A percentile compares a stretch with the other conserved stretches of the same genome.
These are phyloP conservation scores for Bipolaris victoriae DNA, from an alignment of 2,329 filamentous ascomycete genomes.

Conservation along the genomic window DNA sequence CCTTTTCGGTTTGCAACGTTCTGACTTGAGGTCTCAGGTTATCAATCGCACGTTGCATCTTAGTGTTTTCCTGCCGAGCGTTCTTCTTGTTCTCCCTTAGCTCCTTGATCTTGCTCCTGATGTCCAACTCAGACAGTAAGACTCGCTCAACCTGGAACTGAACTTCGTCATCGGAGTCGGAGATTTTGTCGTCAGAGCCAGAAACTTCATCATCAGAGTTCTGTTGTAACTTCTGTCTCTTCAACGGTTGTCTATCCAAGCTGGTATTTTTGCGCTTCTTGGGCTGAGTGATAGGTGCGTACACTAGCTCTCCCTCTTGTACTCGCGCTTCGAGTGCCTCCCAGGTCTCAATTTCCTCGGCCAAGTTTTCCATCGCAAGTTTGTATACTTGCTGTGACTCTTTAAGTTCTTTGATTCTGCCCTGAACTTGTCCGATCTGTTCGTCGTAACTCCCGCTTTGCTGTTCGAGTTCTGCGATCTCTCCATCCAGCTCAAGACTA, in stretches of 20 bases:
- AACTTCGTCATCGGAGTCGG: constrained; percentile 30
- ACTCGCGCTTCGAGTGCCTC: constrained; percentile 49
- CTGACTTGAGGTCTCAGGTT: constrained; percentile 37
- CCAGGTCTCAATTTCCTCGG: constrained; percentile 56
- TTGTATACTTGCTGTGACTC: constrained; percentile 46
- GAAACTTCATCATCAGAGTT: not conserved
- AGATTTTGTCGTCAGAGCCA: constrained; percentile 30
- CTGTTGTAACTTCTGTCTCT: no score
- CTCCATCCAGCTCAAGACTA: constrained; percentile 46
- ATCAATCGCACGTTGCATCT: constrained; percentile 41
- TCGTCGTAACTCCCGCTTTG: constrained; percentile 24
- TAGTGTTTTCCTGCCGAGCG: constrained; percentile 39
- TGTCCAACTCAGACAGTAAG: constrained; percentile 51
- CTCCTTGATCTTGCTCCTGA: constrained; percentile 54
- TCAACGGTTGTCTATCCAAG: not conserved
- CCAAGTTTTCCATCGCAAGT: constrained; percentile 44
- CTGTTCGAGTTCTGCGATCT: constrained; percentile 38
- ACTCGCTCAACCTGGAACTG: constrained; percentile 27
- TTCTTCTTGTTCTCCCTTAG: constrained; percentile 53
- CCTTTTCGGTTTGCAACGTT: constrained; percentile 37
- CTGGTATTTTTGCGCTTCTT: constrained; percentile 53
- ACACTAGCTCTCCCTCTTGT: constrained; percentile 53
- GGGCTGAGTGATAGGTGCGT: constrained; percentile 38
- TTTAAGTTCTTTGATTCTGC: constrained; percentile 35
- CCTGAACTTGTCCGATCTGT: constrained; percentile 24